Evolutionary conservation across 495 filamentous ascomycete genomes (phyloP).

Genomic region (Penicillium malachiteum): DNA sequence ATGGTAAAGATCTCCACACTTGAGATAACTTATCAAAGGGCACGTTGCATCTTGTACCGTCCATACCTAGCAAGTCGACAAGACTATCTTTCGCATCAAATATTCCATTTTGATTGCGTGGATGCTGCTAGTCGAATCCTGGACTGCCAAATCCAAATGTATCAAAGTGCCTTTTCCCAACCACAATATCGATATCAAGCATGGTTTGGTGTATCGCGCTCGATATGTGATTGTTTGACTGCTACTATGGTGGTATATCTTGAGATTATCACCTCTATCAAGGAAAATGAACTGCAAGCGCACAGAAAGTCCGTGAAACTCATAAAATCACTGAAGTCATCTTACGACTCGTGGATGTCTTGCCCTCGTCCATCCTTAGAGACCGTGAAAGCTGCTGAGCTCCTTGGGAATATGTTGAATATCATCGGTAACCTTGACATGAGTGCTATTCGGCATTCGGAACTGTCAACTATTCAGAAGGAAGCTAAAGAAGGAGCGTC

Average conservation of each 20-base stretch:
- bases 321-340: neutral
- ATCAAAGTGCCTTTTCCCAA: neutral
- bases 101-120: neutral
- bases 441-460: neutral
- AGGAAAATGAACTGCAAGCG: neutral
- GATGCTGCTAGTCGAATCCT: neutral
- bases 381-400: neutral
- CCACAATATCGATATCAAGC: neutral
- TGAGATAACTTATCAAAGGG: neutral
- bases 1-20: neutral
- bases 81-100: neutral
- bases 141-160: neutral
- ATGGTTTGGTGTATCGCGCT: neutral
- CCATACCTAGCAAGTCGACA: neutral
- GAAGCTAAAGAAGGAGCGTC: neutral
- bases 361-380: neutral
- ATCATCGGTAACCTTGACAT: neutral
- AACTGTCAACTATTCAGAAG: too few relatives aligned
- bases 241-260: neutral
- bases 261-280: neutral
- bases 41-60: neutral
- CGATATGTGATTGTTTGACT: neutral
- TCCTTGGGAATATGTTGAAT: neutral
- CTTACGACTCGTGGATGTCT: neutral
- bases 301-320: neutral